phyloP scores from a whole-genome alignment of 768 basidiomycete genomes.

The Hericium coralloides region DNA sequence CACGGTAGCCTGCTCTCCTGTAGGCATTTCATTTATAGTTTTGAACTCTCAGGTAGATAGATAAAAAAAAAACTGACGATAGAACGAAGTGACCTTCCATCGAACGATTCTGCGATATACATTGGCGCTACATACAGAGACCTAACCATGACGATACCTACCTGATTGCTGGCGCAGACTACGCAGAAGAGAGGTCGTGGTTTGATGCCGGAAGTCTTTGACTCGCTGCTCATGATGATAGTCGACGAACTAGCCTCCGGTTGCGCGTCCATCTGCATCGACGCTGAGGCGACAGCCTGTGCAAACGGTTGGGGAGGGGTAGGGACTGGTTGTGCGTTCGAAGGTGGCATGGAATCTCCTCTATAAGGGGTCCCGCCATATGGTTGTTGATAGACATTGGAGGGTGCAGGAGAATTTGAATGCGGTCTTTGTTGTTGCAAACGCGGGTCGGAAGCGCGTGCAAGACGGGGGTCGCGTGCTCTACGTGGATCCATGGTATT shows the following conservation, averaged over 20 bases:
- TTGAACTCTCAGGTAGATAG: neutral
- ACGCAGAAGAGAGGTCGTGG: slow-evolving; percentile 86
- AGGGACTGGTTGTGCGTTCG: neutral
- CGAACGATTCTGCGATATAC: slow-evolving; percentile 70
- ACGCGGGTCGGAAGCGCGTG: slow-evolving; percentile 56
- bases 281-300: slow-evolving; percentile 9
- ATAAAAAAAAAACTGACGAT: slow-evolving; percentile 44
- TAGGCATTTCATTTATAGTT: slow-evolving; percentile 2
- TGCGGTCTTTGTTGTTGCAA: slow-evolving; percentile 35
- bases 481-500: slow-evolving; percentile 67
- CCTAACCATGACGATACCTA: slow-evolving; percentile 25
- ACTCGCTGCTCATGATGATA: neutral
- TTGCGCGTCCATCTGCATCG: slow-evolving; percentile 4
- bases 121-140: neutral
- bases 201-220: slow-evolving; percentile 34
- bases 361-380: neutral
- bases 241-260: slow-evolving; percentile 3
- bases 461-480: slow-evolving; percentile 74
- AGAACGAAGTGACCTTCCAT: slow-evolving; percentile 97
- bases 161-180: slow-evolving; percentile 99
- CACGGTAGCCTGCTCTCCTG: slow-evolving; percentile 86
- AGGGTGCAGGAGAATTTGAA: slow-evolving; percentile 16
- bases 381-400: slow-evolving; percentile 5
- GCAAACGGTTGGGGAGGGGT: slow-evolving; percentile 16
- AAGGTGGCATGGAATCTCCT: neutral